Base-by-base conservation (phyloP, 345 rosid species). In the Bruguiera sexangula region DNA sequence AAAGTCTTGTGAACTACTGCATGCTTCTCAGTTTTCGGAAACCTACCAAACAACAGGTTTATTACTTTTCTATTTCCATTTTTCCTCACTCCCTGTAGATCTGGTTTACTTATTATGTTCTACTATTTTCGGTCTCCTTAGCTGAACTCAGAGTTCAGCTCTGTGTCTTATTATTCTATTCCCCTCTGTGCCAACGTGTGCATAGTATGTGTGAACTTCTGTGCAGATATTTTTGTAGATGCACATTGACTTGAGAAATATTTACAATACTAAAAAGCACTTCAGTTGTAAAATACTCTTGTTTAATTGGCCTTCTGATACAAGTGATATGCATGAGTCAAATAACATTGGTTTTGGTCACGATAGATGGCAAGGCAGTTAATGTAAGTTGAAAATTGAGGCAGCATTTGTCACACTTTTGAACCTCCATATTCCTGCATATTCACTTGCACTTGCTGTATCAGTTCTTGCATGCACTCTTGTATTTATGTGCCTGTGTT, bases 1-100 rank as follows among this genome's bases (percentile, higher is more conserved):
- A 89, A 82, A 92, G 97, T 82, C 90, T 95, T 70, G 80, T 88
- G 70, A 95, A 90, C 80, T 86, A 92, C 79, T 95, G 99, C 78
- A 73, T 87, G 78, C 81, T 80, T 73, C 89, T 95, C 83, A 89
- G 72, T 76, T 95, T 78, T 70, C 82, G 97, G 76, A 95, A 89
- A 77, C 98, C 98, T 71, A 89, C 97, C 11, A 94, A 91, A 70
- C 98, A 93, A 70, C 97, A 93, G 97, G 98, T 93, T 36, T 63
- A 64, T 60, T 10, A 26, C 62, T 66, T 73, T 53, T 37, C 53
- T 76, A 62, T 60, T 19, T 50, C 70, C 37, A 66, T 51, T 68
- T 73, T 68, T 65, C 39, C 65, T 39, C 8, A 62, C 62, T 16
- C 13, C 24, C 15, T 56, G 31, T 56, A 24, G 60, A 27, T 56